A percentile compares a stretch with the other conserved stretches of the same genome.
phyloP scores from a whole-genome alignment of 2,329 filamentous ascomycete species.

The Orbilia oligospora region DNA sequence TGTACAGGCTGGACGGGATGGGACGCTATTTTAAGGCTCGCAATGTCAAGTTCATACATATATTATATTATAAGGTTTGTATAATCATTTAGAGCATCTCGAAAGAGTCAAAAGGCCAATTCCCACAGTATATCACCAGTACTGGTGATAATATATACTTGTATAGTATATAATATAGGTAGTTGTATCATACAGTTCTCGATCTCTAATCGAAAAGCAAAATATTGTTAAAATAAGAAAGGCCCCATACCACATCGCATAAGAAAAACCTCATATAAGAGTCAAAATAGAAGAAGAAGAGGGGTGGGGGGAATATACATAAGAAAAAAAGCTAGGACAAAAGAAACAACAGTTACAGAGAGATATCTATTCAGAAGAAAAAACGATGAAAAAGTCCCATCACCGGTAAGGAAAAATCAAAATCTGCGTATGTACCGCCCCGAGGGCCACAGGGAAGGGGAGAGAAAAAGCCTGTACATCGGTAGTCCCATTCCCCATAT shows the following conservation, averaged over 20 bases:
- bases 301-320: constrained; percentile 13
- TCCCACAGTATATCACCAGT: too few species aligned
- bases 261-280: constrained; percentile 11
- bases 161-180: neutral
- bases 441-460: constrained; percentile 20
- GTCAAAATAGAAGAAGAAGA: constrained; percentile 12
- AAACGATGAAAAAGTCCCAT: neutral
- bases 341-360: constrained; percentile 10
- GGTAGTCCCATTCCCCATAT: constrained; percentile 26
- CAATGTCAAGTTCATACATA: too few species aligned
- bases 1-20: too few species aligned
- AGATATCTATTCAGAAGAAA: constrained; percentile 21
- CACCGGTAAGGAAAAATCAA: constrained; percentile 12
- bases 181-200: constrained; percentile 50
- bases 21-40: too few species aligned
- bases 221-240: constrained; percentile 6
- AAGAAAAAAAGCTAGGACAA: constrained; percentile 24
- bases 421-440: constrained; percentile 43
- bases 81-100: too few species aligned
- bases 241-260: neutral
- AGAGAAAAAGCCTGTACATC: constrained; percentile 35
- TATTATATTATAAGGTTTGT: too few species aligned
- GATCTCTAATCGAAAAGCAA: constrained; percentile 29
- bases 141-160: neutral
- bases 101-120: too few species aligned